Evolutionary conservation across 306 rosid species (phyloP), one percentile per base, ranked within the genome.

Genomic region (Rosa multiflora): DNA sequence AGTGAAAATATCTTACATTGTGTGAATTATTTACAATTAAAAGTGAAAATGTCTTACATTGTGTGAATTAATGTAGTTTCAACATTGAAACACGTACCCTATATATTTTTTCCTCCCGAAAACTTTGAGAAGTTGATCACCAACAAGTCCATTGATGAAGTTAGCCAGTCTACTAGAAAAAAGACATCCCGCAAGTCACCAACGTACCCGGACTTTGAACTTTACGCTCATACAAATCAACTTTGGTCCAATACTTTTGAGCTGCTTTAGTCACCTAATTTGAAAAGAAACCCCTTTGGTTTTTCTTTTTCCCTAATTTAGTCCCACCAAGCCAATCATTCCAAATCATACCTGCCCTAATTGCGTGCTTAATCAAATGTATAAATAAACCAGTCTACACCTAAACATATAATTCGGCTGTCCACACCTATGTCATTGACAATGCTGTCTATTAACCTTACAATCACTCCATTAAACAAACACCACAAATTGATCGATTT

Each of bases 241-340:
- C 70, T 8, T 68, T 69, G 76, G 74, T 80, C 77, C 78, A 47
- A 74, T 61, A 59, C 75, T 59, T 68, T 59, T 67, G 26, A 76
- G 79, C 87, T 51, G 68, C 87, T 67, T 77, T 72, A 39, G 78
- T 84, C 83, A 84, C 82, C 87, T 67, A 81, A 80, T 80, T 84
- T 68, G 82, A 77, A 76, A 56, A 79, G 9, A 5, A 40, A 58
- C 12, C 7, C 17, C 39, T 79, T n/a, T 5, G 62, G 18, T 5
- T 49, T 29, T 26, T 37, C 29, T 29, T 56, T 58, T 74, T 26
- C 7, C 42, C 59, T n/a, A 32, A 32, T 44, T 15, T 74, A 63
- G 79, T 82, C 79, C 73, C 35, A 70, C 37, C 77, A 14, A 49
- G 15, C 67, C n/a, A 70, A 32, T 40, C 47, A 70, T 79, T 70